A percentile compares a stretch with the other conserved stretches of the same genome.
Conservation (phyloP, 495 filamentous ascomycete species). For the Hyaloscypha bicolor region DNA sequence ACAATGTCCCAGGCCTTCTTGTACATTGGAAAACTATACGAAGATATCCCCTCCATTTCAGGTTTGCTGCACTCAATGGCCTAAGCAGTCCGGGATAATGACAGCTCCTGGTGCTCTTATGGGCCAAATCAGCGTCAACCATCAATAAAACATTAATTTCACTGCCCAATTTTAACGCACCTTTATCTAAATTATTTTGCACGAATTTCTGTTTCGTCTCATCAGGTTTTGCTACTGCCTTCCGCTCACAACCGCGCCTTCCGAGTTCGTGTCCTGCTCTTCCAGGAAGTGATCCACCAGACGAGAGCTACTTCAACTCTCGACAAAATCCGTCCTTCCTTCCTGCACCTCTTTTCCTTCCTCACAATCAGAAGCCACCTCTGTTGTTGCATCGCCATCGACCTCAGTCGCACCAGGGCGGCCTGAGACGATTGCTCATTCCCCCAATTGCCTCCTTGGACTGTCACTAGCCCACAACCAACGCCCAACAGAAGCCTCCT, state of each 20-base stretch:
- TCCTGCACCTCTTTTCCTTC: background rate
- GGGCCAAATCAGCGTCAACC: too few species aligned
- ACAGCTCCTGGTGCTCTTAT: too few species aligned
- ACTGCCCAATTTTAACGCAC: background rate
- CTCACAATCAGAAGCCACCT: slow-evolving; percentile 12
- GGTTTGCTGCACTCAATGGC: too few species aligned
- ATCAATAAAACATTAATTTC: background rate
- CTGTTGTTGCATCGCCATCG: slow-evolving; percentile 10
- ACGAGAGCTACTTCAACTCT: background rate
- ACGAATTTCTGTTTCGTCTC: too few species aligned
- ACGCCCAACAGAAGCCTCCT: background rate
- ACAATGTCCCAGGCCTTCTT: too few species aligned
- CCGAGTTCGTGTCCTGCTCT: background rate
- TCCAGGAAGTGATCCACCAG: background rate
- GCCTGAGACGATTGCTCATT: slow-evolving; percentile 23
- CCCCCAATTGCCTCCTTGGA: background rate
- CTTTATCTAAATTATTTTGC: too few species aligned
- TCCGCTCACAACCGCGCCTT: background rate
- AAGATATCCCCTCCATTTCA: too few species aligned
- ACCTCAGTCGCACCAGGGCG: slow-evolving; percentile 1
- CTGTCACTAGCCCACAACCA: background rate
- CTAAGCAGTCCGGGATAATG: too few species aligned
- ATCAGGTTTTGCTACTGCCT: too few species aligned
- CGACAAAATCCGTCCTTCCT: background rate
- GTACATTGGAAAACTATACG: too few species aligned